phyloP scores from a whole-genome alignment of 257 asterid species.

The Nicotiana obtusifolia region DNA sequence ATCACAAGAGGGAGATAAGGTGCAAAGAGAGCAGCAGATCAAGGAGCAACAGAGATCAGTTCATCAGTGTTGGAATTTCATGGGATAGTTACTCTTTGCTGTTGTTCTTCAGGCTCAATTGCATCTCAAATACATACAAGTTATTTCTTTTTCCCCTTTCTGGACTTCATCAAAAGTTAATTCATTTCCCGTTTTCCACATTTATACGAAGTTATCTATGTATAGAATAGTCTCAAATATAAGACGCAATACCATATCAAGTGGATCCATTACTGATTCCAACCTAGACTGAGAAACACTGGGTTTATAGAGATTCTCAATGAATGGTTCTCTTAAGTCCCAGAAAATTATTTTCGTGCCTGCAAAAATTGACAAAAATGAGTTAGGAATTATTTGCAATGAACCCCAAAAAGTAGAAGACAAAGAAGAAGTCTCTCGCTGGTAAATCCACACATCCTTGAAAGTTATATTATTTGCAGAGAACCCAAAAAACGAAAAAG shows the following conservation, averaged over 20 bases:
- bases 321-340: conserved; percentile 87
- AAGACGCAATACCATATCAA: conserved; percentile 54
- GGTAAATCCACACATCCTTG: neutral
- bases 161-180: too few relatives aligned
- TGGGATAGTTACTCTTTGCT: neutral
- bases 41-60: neutral
- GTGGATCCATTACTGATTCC: conserved; percentile 76
- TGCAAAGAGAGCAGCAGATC: neutral
- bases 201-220: neutral
- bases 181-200: neutral
- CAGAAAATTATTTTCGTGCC: conserved; percentile 88
- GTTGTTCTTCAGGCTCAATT: neutral
- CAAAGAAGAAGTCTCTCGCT: neutral
- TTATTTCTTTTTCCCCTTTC: neutral
- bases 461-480: neutral
- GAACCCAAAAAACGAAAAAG: neutral
- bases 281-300: conserved; percentile 72
- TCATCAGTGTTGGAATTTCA: neutral
- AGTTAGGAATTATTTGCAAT: conserved; percentile 12
- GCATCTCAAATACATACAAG: neutral
- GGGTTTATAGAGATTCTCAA: conserved; percentile 80
- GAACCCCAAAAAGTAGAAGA: neutral
- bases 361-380: conserved; percentile 15
- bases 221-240: neutral
- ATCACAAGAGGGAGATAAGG: neutral